Base-by-base conservation (phyloP, 2,329 filamentous ascomycete genomes). In the Fusarium sp. region DNA sequence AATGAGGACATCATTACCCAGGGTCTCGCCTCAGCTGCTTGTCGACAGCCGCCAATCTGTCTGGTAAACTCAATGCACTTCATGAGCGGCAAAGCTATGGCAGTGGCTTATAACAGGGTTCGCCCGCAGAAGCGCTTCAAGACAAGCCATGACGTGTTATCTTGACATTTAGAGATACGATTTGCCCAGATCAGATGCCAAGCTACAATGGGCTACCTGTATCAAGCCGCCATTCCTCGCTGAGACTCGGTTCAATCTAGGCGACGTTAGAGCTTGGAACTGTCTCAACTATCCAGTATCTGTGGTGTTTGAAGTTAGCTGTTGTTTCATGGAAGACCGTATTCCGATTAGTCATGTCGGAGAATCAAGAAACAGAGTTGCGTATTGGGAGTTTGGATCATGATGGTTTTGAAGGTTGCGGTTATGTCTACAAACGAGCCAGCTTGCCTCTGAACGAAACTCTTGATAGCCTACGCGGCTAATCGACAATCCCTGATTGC, bases 41-140 rank as follows among this genome's bases (percentile, higher is more conserved):
- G 12, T 20, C 11, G 22, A 24, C 14, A 55, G 41, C 22, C 32
- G 37, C 37, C 20, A 40, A 40, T 47, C 16, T 34, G 34, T 57
- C 41, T 49, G 22, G 46, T 53, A 41, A 48, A 34, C 41, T 22
- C 42, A 52, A 68, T 52, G 56, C 30, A 20, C 34, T 32, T 12
- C 20, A 62, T 60, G 48, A 20, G 22, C 13, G 7, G 25, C 14
- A 41, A 27, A 42, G 22, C 24, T 18, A 32, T 53, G 42, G 24
- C 11, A 51, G 57, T 57, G 45, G 63, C 59, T 68, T 63, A 27
- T 22, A 47, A 48, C 46, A 44, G 54, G 53, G 46, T 59, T 64
- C 37, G 27, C 29, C 37, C 30, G 46, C 57, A 11, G 51, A 53
- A 16, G 20, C 29, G 51, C 46, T 51, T 47, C 34, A 53, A 42